phyloP scores from a whole-genome alignment of 179 eudicot genomes.

The Silene coronaria region DNA sequence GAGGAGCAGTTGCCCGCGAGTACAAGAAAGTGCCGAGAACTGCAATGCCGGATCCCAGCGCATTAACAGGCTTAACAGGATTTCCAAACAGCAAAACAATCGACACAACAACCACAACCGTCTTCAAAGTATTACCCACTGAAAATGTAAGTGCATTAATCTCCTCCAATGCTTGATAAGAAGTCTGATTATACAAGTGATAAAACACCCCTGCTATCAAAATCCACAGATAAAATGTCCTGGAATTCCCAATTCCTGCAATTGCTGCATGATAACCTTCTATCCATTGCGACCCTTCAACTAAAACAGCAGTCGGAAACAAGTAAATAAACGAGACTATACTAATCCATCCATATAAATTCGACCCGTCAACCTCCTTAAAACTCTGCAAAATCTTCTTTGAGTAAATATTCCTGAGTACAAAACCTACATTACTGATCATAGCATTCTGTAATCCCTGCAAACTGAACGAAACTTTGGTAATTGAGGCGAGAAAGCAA shows the following conservation, averaged over 20 bases:
- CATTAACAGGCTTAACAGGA: conserved; percentile 73
- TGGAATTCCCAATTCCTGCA: conserved; percentile 45
- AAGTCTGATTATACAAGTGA: conserved; percentile 76
- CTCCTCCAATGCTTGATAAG: conserved; percentile 77
- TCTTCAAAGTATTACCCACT: conserved; percentile 87
- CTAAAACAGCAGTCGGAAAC: conserved; percentile 65
- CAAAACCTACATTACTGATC: conserved; percentile 84
- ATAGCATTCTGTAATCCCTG: conserved; percentile 77
- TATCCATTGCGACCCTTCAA: conserved; percentile 83
- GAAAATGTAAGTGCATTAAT: conserved; percentile 86
- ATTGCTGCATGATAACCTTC: conserved; percentile 63
- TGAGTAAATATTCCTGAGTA: conserved; percentile 73
- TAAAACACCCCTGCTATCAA: conserved; percentile 75
- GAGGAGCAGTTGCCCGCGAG: conserved; percentile 56
- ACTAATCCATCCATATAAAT: conserved; percentile 73
- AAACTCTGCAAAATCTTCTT: conserved; percentile 70
- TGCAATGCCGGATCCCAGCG: conserved; percentile 73
- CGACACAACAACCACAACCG: conserved; percentile 80
- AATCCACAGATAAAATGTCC: conserved; percentile 67
- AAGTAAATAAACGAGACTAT: conserved; percentile 61
- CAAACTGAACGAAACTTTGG: conserved; percentile 75
- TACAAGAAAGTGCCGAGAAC: conserved; percentile 81
- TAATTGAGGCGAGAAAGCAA: conserved; percentile 69
- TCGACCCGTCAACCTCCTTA: conserved; percentile 77
- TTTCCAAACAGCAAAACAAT: conserved; percentile 77